phyloP scores from a whole-genome alignment of 768 basidiomycete species.

The Agaricus subrufescens region DNA sequence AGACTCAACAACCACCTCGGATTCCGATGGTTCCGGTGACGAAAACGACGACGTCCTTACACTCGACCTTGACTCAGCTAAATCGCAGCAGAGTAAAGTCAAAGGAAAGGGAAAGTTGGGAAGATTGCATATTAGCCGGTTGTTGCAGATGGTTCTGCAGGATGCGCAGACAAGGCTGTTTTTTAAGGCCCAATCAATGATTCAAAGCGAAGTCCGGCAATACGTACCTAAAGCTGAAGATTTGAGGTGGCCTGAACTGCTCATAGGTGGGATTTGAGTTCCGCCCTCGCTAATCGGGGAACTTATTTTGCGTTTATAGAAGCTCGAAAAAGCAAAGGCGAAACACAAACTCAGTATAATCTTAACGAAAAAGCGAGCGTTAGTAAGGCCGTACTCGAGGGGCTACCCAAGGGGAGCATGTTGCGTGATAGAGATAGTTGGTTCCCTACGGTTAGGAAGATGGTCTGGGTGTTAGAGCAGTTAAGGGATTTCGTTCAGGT shows the following conservation, averaged over 20 bases:
- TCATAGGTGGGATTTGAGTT: conserved; percentile 51
- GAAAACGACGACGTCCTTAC: conserved; percentile 29
- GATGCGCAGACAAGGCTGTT: conserved; percentile 95
- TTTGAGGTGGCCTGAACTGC: conserved; percentile 81
- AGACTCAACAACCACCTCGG: conserved; percentile 6
- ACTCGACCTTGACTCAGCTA: conserved; percentile 30
- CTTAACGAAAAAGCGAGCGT: conserved; percentile 59
- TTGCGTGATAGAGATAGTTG: conserved; percentile 78
- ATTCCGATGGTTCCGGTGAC: conserved; percentile 16
- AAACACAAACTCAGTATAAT: not conserved
- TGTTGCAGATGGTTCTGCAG: conserved; percentile 88
- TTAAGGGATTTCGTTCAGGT: conserved; percentile 93
- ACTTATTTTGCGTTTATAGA: not conserved
- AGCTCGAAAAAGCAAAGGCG: not conserved
- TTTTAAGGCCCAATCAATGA: conserved; percentile 91
- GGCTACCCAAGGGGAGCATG: conserved; percentile 21
- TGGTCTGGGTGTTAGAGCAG: conserved; percentile 88
- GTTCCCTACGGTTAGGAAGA: conserved; percentile 88
- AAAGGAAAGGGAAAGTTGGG: conserved; percentile 20
- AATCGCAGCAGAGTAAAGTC: conserved; percentile 22
- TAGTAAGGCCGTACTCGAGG: conserved; percentile 38
- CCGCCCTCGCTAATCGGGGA: not conserved
- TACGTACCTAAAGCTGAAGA: conserved; percentile 77
- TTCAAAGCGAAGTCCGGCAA: conserved; percentile 84
- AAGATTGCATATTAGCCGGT: conserved; percentile 70